A percentile compares a stretch with the other conserved stretches of the same genome.
These are phyloP conservation scores for Corymbia maculata DNA, from an alignment of 345 rosid species.

Conservation along the genomic window DNA sequence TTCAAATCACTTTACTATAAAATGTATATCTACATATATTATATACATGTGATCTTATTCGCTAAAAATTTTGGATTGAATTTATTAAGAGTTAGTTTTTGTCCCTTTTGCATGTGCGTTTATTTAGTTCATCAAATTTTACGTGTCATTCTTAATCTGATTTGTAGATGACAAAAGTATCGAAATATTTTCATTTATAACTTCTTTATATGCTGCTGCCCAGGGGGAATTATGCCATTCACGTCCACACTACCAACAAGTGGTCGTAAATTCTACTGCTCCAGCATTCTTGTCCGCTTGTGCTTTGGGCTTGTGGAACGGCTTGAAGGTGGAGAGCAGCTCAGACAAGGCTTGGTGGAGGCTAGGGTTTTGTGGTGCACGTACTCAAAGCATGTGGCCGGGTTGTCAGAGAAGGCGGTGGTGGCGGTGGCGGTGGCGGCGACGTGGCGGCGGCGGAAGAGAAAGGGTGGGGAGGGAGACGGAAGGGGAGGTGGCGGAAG, in stretches of 20 bases:
- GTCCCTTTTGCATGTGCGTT: accelerated
- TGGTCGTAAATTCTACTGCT: background rate
- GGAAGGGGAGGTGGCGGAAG: background rate
- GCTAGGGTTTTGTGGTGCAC: background rate
- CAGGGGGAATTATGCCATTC: background rate
- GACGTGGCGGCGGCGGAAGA: background rate
- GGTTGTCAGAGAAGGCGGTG: background rate
- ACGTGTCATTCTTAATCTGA: too few species aligned
- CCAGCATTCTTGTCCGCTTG: background rate
- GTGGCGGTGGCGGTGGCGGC: background rate
- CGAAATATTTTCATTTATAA: too few species aligned
- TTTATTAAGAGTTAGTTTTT: too few species aligned
- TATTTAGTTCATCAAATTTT: too few species aligned
- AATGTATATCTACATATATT: too few species aligned
- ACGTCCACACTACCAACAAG: background rate
- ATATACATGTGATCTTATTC: background rate
- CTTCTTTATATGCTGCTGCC: background rate
- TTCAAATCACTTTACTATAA: too few species aligned
- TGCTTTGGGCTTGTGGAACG: background rate
- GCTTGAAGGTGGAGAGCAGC: background rate
- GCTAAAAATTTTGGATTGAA: too few species aligned
- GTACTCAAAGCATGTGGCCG: background rate
- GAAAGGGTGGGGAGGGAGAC: background rate
- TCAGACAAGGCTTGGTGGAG: background rate
- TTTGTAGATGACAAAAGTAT: accelerated